These are phyloP conservation scores for Fraxinus anomala DNA, from an alignment of 257 asterid species.

Conservation along the genomic window DNA sequence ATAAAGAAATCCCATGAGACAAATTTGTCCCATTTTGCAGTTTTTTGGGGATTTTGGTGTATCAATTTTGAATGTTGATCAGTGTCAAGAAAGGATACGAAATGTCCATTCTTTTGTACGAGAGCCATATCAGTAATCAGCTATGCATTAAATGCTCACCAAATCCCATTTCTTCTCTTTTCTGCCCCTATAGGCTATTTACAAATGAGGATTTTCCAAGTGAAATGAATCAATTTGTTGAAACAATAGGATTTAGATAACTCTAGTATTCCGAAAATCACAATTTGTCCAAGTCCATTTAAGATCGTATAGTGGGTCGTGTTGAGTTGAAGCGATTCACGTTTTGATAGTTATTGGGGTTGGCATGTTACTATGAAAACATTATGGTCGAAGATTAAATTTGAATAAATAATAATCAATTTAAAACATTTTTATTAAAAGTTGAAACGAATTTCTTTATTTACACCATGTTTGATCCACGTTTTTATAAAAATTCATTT, in stretches of 20 bases:
- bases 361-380: too few species aligned
- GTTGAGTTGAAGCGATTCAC: not conserved
- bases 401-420: too few species aligned
- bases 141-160: not conserved
- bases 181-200: not conserved
- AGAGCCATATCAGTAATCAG: not conserved
- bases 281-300: not conserved
- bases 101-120: not conserved
- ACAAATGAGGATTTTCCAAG: not conserved
- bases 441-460: too few species aligned
- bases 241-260: not conserved
- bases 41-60: not conserved
- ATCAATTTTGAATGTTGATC: constrained; percentile 1
- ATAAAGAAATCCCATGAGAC: not conserved
- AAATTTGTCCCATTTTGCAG: not conserved
- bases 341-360: not conserved
- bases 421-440: too few species aligned
- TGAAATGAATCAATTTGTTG: not conserved
- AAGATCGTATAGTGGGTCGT: not conserved
- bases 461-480: too few species aligned
- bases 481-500: too few species aligned
- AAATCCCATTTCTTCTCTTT: not conserved
- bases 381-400: too few species aligned
- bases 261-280: too few species aligned
- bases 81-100: not conserved